Evolutionary conservation across 495 filamentous ascomycete species (phyloP).

Genomic region (Penicillium taxi): DNA sequence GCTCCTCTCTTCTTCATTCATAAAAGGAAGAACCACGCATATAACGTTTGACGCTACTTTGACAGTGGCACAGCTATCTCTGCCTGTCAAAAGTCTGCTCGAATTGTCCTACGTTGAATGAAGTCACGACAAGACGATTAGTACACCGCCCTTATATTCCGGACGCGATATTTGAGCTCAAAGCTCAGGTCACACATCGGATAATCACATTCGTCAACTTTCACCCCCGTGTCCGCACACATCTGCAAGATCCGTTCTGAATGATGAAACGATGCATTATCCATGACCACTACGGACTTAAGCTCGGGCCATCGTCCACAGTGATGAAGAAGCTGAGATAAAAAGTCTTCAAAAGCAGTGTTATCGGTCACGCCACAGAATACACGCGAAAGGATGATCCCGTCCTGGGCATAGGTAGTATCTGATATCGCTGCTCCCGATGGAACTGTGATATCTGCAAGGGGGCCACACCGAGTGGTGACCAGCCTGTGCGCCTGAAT

Average conservation of each 20-base stretch:
- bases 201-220: no score
- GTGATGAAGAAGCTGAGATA: constrained; percentile 30
- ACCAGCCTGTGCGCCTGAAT: background rate
- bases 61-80: no score
- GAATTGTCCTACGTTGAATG: no score
- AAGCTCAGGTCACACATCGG: no score
- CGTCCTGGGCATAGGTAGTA: constrained; percentile 24
- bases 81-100: no score
- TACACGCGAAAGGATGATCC: constrained; percentile 26
- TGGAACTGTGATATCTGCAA: constrained; percentile 1
- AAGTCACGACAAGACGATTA: no score
- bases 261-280: constrained; percentile 38
- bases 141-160: no score
- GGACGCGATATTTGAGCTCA: no score
- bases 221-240: background rate
- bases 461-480: background rate
- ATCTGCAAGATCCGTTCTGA: constrained; percentile 17
- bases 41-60: no score
- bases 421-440: background rate
- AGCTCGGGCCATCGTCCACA: constrained; percentile 30
- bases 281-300: constrained; percentile 38
- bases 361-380: constrained; percentile 33
- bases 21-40: no score
- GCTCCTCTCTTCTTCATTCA: no score
- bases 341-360: constrained; percentile 32